Evolutionary conservation across 2,329 filamentous ascomycete genomes (phyloP), one percentile per base, ranked within the genome.

Genomic region (Alternaria novae-zelandiae): DNA sequence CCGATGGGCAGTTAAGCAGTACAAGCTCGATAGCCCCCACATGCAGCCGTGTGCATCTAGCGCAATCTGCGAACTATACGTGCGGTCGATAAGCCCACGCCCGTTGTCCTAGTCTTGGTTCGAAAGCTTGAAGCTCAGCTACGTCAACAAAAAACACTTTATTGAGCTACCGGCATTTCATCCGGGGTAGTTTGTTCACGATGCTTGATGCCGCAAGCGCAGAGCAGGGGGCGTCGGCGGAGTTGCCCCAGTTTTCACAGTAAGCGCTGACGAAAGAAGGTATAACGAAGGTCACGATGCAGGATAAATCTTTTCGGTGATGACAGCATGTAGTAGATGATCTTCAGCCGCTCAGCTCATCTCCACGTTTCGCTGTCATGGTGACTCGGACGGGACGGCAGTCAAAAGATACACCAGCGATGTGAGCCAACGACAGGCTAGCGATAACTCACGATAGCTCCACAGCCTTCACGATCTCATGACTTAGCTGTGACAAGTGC

Each of bases 381-480:
- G 20, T 53, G 50, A 41, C 43, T 28, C 64, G 54, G 46, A 54
- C 64, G 23, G 54, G 41, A 57, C 60, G 60, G 56, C 56, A 55
- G n/a, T 43, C 59, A 62, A 25, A 41, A 21, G 23, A 50, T 51
- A 59, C 54, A 51, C 54, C 41, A 54, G 25, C 15, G 28, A 51
- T 51, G 17, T 26, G 58, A 43, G 46, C 60, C 49, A 58, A 49
- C 53, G 57, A 54, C 43, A 58, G 51, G 54, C 57, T 63, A 54
- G 58, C 60, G 53, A 63, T 57, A 63, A 54, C 61, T 67, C 66
- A 65, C 53, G 32, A 63, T 64, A 45, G 57, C 64, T 65, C 61
- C 64, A 47, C 50, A 17, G 26, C 41, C 46, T 62, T 62, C 53
- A 63, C 62, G 45, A 67, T 66, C 65, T 54, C 55, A 59, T 62